These are phyloP conservation scores for Solanum infundibuliforme DNA, from an alignment of 257 asterid genomes.

Conservation along the genomic window DNA sequence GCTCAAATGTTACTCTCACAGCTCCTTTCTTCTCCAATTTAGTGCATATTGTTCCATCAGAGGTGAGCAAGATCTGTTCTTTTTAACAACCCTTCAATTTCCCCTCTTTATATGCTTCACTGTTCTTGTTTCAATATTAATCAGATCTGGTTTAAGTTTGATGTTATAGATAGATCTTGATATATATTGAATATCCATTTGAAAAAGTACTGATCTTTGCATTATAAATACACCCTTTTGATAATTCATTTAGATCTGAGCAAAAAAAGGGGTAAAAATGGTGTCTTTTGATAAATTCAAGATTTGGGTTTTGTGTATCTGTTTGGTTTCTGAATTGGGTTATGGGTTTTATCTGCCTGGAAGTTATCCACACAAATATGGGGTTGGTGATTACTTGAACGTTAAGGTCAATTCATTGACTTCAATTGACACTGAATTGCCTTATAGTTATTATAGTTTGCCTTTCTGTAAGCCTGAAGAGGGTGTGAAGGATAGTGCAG, in stretches of 20 bases:
- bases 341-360: background rate
- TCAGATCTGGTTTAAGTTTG: background rate
- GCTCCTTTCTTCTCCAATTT: background rate
- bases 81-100: background rate
- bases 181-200: background rate
- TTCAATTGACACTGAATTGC: background rate
- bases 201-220: constrained; percentile 9
- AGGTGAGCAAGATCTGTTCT: background rate
- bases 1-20: background rate
- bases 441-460: background rate
- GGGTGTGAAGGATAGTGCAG: background rate
- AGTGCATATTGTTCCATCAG: background rate
- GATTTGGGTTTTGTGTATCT: background rate
- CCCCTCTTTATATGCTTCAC: background rate
- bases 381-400: background rate
- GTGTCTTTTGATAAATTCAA: background rate
- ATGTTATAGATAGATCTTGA: background rate
- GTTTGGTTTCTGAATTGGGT: background rate
- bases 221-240: constrained; percentile 14
- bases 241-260: constrained; percentile 47
- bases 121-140: background rate
- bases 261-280: constrained; percentile 2
- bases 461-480: background rate
- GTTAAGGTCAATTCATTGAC: background rate
- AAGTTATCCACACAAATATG: background rate